Conservation (phyloP, 306 rosid species). For the Phaseolus lunatus region DNA sequence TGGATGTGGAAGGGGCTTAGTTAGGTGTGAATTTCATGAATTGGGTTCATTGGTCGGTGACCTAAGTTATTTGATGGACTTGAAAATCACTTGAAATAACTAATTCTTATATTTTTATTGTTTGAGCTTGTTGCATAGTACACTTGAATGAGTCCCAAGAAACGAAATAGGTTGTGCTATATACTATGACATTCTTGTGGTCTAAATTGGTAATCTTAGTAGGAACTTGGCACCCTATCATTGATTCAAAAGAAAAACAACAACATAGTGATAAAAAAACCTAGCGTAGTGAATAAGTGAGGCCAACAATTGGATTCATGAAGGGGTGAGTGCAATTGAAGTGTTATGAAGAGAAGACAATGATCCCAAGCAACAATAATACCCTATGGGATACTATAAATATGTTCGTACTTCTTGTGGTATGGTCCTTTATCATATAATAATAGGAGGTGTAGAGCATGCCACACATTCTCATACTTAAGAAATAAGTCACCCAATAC, state of each 20-base stretch:
- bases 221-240: too few relatives aligned
- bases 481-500: constrained; percentile 7
- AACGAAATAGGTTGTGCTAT: too few relatives aligned
- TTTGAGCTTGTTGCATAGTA: not conserved
- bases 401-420: not conserved
- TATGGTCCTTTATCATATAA: not conserved
- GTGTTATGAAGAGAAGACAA: not conserved
- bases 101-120: not conserved
- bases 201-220: too few relatives aligned
- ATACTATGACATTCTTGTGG: too few relatives aligned
- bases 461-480: not conserved
- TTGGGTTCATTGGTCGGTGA: not conserved
- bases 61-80: not conserved
- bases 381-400: not conserved
- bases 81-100: not conserved
- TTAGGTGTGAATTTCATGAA: not conserved
- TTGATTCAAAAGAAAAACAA: too few relatives aligned
- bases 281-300: too few relatives aligned
- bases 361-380: constrained; percentile 9
- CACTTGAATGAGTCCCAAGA: not conserved
- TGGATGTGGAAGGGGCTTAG: not conserved
- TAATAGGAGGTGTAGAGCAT: not conserved
- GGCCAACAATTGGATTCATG: too few relatives aligned
- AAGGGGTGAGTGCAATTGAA: constrained; percentile 4
- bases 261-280: too few relatives aligned